phyloP scores from a whole-genome alignment of 306 rosid genomes.

The Pyrus communis region DNA sequence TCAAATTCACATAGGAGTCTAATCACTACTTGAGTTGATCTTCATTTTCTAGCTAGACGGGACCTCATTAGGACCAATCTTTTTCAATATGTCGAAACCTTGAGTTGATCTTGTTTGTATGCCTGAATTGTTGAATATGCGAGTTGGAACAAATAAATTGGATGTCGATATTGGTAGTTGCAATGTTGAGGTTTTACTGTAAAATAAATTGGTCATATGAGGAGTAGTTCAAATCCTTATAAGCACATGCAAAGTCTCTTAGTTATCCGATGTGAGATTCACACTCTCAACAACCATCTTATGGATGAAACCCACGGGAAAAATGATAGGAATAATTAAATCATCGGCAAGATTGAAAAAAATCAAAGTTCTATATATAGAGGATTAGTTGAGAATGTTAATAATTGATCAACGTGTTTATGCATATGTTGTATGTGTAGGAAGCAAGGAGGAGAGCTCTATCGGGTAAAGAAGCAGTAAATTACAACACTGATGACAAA shows the following conservation, averaged over 20 bases:
- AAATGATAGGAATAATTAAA: not conserved
- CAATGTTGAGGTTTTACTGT: not conserved
- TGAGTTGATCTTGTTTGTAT: not conserved
- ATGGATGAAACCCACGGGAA: not conserved
- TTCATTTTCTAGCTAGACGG: not conserved
- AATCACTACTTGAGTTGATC: not conserved
- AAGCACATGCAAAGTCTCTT: not conserved
- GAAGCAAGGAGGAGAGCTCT: conserved; percentile 13
- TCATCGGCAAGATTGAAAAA: not conserved
- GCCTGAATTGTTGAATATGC: not conserved
- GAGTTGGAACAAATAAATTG: not conserved
- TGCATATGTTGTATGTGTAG: conserved; percentile 9
- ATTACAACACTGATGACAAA: not conserved
- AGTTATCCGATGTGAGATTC: not conserved
- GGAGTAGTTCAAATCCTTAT: no score
- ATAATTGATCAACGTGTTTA: not conserved
- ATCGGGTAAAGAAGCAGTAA: not conserved
- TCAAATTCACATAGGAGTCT: not conserved
- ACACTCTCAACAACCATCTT: not conserved
- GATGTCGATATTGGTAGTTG: not conserved
- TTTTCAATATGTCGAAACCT: not conserved
- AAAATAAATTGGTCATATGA: not conserved
- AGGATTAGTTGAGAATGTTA: no score
- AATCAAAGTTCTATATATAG: not conserved
- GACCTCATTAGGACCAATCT: not conserved